Evolutionary conservation across 108 stramenopile genomes (phyloP), one percentile per base, ranked within the genome.

Genomic region (Conticribra weissflogii): DNA sequence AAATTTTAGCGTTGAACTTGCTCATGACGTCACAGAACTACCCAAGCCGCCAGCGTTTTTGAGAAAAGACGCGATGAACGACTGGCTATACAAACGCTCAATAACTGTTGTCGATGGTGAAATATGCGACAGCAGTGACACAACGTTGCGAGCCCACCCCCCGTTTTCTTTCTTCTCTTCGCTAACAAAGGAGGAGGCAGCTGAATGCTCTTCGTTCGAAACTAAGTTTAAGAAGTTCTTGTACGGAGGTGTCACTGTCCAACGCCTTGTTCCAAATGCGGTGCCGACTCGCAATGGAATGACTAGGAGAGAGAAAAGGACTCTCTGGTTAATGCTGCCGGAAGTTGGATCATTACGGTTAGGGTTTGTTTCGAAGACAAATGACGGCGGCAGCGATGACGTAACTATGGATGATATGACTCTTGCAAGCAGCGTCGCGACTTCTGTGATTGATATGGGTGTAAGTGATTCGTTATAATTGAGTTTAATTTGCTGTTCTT

Each of bases 261-360:
- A 86, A 66, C 76, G 85, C 52, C 48, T 94, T 0, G 57, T 83
- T 52, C 87, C 85, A 9, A 78, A 83, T 65, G 48, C 71, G 19
- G 41, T 47, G 16, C 63, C 51, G 59, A 85, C 69, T 58, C 66
- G 47, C 32, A 50, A 33, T 63, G 79, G 79, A 17, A 68, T 74
- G 70, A 83, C 84, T 9, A 54, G 82, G 22, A 72, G 78, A 48
- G 89, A 89, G 66, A 76, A 78, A 46, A 80, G 92, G 16, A 94
- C 92, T 14, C 68, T 94, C 14, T 94, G 92, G 92, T 53, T 94
- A 27, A 88, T 79, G 83, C 71, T 88, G 4, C 92, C 92, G 30
- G 92, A 86, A 61, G 82, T 75, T 27, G 86, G 85, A 25, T 83
- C 82, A 18, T 54, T 91, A 30, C 59, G 85, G 50, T 56, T 94